Evolutionary conservation across 768 basidiomycete species (phyloP).

Genomic region (Floccularia luteovirens): DNA sequence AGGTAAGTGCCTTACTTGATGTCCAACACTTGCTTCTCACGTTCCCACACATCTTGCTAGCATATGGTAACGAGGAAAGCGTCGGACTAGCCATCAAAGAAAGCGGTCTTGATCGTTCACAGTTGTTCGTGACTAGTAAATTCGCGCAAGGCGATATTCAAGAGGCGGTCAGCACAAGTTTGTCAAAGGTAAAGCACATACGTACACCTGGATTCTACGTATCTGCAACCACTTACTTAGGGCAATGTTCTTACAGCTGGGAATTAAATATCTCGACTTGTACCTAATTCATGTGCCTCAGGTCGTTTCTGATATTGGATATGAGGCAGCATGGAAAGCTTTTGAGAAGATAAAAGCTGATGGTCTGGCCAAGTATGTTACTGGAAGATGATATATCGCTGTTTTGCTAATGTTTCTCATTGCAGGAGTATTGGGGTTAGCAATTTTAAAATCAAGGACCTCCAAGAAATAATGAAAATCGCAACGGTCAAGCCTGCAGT

Average conservation of each 20-base stretch:
- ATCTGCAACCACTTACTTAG: not conserved
- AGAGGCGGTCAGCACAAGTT: conserved; percentile 34
- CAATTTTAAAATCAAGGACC: conserved; percentile 49
- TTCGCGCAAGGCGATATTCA: conserved; percentile 33
- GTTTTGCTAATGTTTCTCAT: conserved; percentile 6
- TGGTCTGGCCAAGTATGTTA: conserved; percentile 30
- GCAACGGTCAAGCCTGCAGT: conserved; percentile 57
- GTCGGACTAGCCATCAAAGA: conserved; percentile 35
- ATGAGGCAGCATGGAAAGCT: conserved; percentile 41
- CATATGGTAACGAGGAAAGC: conserved; percentile 18
- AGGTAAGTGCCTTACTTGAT: too few species aligned
- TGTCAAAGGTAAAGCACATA: too few species aligned
- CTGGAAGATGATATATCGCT: not conserved
- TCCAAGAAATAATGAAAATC: conserved; percentile 41
- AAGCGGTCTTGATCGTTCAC: conserved; percentile 33
- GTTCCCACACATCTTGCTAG: not conserved
- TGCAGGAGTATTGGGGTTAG: conserved; percentile 66
- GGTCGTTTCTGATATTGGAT: conserved; percentile 15
- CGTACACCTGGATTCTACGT: too few species aligned
- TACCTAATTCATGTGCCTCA: conserved; percentile 60
- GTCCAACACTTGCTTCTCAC: not conserved
- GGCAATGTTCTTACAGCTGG: conserved; percentile 33
- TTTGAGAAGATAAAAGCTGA: conserved; percentile 47
- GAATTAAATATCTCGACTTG: conserved; percentile 52
- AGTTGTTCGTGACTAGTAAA: conserved; percentile 51